Conservation (phyloP, 495 filamentous ascomycete species). For the Aspergillus olivimuriae region DNA sequence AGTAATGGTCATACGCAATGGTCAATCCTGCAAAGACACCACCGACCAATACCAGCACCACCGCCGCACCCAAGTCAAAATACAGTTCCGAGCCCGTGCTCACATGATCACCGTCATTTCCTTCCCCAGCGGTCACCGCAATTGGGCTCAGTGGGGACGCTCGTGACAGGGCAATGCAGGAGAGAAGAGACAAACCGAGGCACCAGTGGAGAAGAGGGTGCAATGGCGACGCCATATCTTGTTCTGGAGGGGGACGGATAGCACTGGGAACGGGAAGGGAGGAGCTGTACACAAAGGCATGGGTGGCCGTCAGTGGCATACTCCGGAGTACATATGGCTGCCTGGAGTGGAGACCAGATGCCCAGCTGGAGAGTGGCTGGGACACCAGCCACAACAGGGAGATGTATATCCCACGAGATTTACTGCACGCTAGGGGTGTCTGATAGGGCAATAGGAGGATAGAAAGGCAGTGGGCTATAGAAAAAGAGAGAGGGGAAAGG, state of each 20-base stretch:
- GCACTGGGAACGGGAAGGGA: background rate
- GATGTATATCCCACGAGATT: too few species aligned
- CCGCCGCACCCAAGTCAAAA: slow-evolving; percentile 56
- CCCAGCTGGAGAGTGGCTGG: too few species aligned
- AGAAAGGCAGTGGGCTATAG: too few species aligned
- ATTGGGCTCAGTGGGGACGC: slow-evolving; percentile 34
- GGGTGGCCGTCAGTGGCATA: too few species aligned
- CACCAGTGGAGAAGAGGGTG: slow-evolving; percentile 36
- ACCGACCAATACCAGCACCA: slow-evolving; percentile 81
- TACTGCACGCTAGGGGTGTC: too few species aligned
- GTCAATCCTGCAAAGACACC: slow-evolving; percentile 96
- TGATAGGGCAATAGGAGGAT: too few species aligned
- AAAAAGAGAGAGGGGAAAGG: too few species aligned
- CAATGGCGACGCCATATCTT: slow-evolving; percentile 31
- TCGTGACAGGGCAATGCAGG: slow-evolving; percentile 40
- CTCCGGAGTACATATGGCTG: too few species aligned
- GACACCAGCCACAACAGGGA: too few species aligned
- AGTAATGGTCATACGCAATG: slow-evolving; percentile 70
- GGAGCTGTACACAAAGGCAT: too few species aligned
- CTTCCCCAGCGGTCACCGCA: slow-evolving; percentile 17
- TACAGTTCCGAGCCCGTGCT: slow-evolving; percentile 65
- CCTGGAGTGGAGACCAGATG: too few species aligned
- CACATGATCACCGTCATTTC: slow-evolving; percentile 35
- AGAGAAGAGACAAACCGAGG: slow-evolving; percentile 40
- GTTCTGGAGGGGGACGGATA: too few species aligned